phyloP scores from a whole-genome alignment of 1,284 basidiomycete species.

The Neonothopanus nambi region DNA sequence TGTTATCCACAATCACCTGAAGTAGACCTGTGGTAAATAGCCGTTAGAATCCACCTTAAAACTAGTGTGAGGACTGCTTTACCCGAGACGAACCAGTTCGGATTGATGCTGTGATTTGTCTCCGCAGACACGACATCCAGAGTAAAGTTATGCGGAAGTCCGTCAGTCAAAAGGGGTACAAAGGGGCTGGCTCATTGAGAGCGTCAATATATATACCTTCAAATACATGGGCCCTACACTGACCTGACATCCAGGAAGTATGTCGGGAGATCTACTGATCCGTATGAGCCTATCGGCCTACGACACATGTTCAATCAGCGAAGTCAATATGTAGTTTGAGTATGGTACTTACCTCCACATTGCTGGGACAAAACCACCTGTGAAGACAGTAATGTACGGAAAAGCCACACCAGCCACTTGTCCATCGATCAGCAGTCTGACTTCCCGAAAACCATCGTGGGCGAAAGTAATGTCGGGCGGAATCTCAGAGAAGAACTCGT shows the following conservation, averaged over 20 bases:
- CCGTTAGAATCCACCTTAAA: too few species aligned
- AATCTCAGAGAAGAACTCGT: conserved; percentile 56
- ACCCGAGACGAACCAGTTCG: conserved; percentile 80
- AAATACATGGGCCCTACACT: too few species aligned
- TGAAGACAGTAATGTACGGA: conserved; percentile 80
- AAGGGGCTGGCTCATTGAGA: conserved; percentile 55
- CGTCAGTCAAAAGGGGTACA: conserved; percentile 69
- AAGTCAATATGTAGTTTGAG: background rate
- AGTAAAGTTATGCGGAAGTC: conserved; percentile 64
- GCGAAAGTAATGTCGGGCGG: conserved; percentile 54
- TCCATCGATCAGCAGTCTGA: conserved; percentile 76
- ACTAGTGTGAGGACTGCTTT: conserved; percentile 21
- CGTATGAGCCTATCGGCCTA: conserved; percentile 78
- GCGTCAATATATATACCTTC: too few species aligned
- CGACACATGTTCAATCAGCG: background rate
- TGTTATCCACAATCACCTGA: conserved; percentile 68
- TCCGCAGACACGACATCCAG: conserved; percentile 77
- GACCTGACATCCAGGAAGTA: conserved; percentile 67
- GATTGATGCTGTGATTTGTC: conserved; percentile 59
- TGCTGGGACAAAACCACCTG: conserved; percentile 74
- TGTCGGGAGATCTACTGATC: conserved; percentile 76
- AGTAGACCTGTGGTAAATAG: conserved; percentile 30
- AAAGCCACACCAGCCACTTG: conserved; percentile 72
- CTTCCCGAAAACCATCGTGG: conserved; percentile 77
- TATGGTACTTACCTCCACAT: conserved; percentile 68